phyloP scores from a whole-genome alignment of 1,284 basidiomycete species.

The Mrakiaceae sp. region DNA sequence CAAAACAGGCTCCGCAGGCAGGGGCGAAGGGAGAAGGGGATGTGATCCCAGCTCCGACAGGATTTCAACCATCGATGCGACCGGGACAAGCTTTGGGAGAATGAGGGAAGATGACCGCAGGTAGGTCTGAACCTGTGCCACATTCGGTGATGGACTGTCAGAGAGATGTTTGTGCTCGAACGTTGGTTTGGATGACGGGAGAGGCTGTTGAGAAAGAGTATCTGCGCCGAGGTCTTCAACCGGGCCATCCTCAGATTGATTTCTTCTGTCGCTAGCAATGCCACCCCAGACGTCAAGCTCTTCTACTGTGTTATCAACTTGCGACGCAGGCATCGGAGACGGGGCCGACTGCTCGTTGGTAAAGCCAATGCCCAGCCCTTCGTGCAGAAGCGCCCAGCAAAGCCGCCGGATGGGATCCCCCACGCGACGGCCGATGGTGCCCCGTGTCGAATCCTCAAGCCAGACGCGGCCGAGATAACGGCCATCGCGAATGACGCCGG shows the following conservation, averaged over 20 bases:
- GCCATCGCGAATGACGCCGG: constrained; percentile 10
- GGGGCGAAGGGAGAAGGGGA: not conserved
- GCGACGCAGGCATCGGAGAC: not conserved
- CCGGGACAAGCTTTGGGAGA: constrained; percentile 3
- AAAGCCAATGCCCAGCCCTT: constrained; percentile 10
- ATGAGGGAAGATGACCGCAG: constrained; percentile 9
- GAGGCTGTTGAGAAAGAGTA: not conserved
- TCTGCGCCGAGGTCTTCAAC: not conserved
- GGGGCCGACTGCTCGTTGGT: not conserved
- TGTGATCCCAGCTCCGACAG: not conserved
- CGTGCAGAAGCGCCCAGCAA: constrained; percentile 4
- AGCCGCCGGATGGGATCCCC: constrained; percentile 8
- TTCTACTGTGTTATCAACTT: not conserved
- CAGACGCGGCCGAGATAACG: constrained; percentile 6
- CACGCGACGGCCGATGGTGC: not conserved
- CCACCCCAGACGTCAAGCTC: not conserved
- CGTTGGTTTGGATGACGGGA: not conserved
- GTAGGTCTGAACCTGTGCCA: constrained; percentile 5
- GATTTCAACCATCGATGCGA: not conserved
- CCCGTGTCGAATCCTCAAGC: constrained; percentile 12
- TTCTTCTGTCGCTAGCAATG: not conserved
- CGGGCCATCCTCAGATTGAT: not conserved
- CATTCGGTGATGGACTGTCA: not conserved
- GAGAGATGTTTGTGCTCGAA: not conserved
- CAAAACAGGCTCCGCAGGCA: not conserved